These are phyloP conservation scores for Basipetospora chlamydospora DNA, from an alignment of 2,329 filamentous ascomycete genomes.

Conservation along the genomic window DNA sequence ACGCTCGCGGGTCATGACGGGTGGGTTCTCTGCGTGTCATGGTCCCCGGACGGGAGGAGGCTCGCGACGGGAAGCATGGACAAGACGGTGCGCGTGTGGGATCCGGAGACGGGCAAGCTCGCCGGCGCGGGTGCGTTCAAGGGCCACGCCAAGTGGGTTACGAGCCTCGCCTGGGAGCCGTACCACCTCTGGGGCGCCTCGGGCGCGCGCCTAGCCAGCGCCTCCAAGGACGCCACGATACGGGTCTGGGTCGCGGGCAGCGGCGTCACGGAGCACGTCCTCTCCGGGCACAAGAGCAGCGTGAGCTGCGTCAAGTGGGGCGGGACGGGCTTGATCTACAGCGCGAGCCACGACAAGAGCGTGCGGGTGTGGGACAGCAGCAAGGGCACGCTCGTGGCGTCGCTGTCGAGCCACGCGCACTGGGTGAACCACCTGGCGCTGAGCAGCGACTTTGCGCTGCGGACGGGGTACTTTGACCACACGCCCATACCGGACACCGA, in stretches of 20 bases:
- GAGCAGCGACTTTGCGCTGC: conserved; percentile 79
- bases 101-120: conserved; percentile 64
- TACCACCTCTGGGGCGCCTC: conserved; percentile 67
- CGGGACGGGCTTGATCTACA: conserved; percentile 73
- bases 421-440: conserved; percentile 93
- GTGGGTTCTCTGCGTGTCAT: conserved; percentile 80
- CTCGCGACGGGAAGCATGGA: conserved; percentile 90
- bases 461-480: conserved; percentile 80
- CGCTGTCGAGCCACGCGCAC: conserved; percentile 69
- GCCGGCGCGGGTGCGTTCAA: conserved; percentile 54
- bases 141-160: conserved; percentile 83
- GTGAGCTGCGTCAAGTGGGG: conserved; percentile 93
- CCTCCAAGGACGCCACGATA: conserved; percentile 79
- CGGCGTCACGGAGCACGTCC: conserved; percentile 62
- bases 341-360: conserved; percentile 78
- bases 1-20: conserved; percentile 78
- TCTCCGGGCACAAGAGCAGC: conserved; percentile 77
- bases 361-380: conserved; percentile 79
- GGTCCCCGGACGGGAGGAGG: conserved; percentile 67
- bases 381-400: conserved; percentile 67
- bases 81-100: conserved; percentile 80
- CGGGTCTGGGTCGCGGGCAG: conserved; percentile 75
- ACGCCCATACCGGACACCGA: conserved; percentile 51
- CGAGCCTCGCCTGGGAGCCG: conserved; percentile 80
- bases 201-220: conserved; percentile 69